Base-by-base conservation (phyloP, 805 yeast species). In the Hanseniaspora valbyensis region DNA sequence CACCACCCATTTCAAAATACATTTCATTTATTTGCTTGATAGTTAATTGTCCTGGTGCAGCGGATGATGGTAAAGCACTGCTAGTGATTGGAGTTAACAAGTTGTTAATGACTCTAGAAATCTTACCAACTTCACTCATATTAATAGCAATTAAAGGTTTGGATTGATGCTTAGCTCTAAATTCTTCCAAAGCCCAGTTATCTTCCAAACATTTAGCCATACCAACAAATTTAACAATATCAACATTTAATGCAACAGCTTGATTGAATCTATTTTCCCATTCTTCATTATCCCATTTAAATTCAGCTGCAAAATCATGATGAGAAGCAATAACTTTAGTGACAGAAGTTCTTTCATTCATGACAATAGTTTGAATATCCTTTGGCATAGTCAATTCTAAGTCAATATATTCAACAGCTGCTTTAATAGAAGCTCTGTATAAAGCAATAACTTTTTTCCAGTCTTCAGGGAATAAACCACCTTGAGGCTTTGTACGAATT, bases 81-180 rank as follows among this genome's bases (percentile, higher is more conserved):
- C 85, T 89, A 1, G 95, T 83, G 8, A 88, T 83, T 34, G 97
- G 96, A 0, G 96, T 89, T 56, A 89, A 69, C 2, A 82, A 51
- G 2, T 74, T 67, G 66, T 90, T 90, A 57, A 83, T 68, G 4
- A 86, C 85, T 54, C 94, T 75, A 1, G 95, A 83, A 53, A 88
- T 67, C 61, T 79, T 83, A 22, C 97, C 97, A 12, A 62, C 54
- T 36, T 70, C 75, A 8, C 92, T 82, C 83, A 82, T 79, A 63
- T 90, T 90, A 59, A 85, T 80, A 5, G 92, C 89, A 66, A 89
- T 77, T 62, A 90, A 70, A 2, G 95, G 95, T 28, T 63, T 59
- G 24, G 9, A 43, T 2, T 67, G 65, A 61, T 84, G 85, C 2
- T 62, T 30, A 0, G 67, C 54, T 61, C 89, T 77, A 70, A 90